phyloP scores from a whole-genome alignment of 2,329 filamentous ascomycete genomes.

The Cytospora piceicola region DNA sequence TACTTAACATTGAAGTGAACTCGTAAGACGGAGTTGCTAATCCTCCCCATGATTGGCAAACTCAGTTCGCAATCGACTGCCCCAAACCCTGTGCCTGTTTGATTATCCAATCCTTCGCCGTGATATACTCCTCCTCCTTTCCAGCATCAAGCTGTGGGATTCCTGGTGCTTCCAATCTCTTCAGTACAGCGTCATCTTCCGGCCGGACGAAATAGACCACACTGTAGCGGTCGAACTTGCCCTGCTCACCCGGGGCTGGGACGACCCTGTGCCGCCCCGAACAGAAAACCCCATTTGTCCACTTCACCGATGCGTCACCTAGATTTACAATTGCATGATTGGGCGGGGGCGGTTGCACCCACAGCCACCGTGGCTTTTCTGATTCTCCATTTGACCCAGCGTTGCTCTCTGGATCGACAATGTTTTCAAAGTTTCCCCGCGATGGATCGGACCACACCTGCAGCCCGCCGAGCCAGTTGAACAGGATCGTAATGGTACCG shows the following conservation, averaged over 20 bases:
- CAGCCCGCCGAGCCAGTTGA: conserved; percentile 45
- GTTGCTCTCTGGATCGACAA: conserved; percentile 25
- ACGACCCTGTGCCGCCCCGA: conserved; percentile 42
- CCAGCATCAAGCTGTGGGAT: conserved; percentile 27
- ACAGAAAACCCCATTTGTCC: conserved; percentile 39
- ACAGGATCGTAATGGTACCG: conserved; percentile 44
- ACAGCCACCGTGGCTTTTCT: conserved; percentile 36
- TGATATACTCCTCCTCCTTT: conserved; percentile 24
- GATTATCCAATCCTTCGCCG: conserved; percentile 31
- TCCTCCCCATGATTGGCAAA: too few relatives aligned
- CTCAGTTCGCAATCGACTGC: conserved; percentile 12
- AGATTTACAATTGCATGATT: conserved; percentile 43
- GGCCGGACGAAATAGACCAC: conserved; percentile 33
- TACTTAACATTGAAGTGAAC: too few relatives aligned
- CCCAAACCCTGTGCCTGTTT: conserved; percentile 21
- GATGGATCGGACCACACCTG: conserved; percentile 38
- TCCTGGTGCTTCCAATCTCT: conserved; percentile 26
- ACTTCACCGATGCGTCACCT: conserved; percentile 43
- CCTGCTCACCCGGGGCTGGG: conserved; percentile 35
- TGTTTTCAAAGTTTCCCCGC: conserved; percentile 25
- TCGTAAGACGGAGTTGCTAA: too few relatives aligned
- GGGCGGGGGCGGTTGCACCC: conserved; percentile 40
- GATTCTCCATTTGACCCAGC: neutral
- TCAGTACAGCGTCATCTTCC: conserved; percentile 30
- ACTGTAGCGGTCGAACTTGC: conserved; percentile 26